Conservation (phyloP, 2,329 filamentous ascomycete genomes). For the Talaromyces albobiverticillius region DNA sequence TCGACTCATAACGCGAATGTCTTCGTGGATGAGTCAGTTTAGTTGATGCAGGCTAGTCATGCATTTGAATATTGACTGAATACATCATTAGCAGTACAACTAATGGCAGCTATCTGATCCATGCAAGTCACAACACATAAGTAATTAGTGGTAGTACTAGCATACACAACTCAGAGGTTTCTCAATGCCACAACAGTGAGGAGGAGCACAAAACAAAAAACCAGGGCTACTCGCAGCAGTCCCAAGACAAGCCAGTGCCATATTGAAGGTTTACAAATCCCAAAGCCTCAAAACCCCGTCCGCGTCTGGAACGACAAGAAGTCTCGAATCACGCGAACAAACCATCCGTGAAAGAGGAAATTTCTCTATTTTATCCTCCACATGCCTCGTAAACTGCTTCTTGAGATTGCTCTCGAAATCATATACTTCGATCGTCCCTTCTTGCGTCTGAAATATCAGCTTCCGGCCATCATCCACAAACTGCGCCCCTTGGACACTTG, state of each 20-base stretch:
- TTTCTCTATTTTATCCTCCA: conserved; percentile 10
- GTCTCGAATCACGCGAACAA: conserved; percentile 4
- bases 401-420: conserved; percentile 14
- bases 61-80: neutral
- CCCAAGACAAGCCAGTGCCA: neutral
- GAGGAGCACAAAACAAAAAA: no score
- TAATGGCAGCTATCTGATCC: neutral
- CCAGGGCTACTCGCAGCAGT: neutral
- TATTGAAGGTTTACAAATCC: conserved; percentile 1
- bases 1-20: neutral
- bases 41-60: neutral
- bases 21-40: neutral
- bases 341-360: conserved; percentile 6
- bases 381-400: conserved; percentile 12
- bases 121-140: neutral
- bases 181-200: no score
- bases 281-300: conserved; percentile 12
- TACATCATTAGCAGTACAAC: neutral
- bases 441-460: neutral
- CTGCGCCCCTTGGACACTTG: neutral
- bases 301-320: conserved; percentile 12
- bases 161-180: neutral
- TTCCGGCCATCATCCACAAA: neutral
- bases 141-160: neutral
- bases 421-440: conserved; percentile 16